phyloP scores from a whole-genome alignment of 805 yeast genomes.

The Tetrapisispora taiwanensis region DNA sequence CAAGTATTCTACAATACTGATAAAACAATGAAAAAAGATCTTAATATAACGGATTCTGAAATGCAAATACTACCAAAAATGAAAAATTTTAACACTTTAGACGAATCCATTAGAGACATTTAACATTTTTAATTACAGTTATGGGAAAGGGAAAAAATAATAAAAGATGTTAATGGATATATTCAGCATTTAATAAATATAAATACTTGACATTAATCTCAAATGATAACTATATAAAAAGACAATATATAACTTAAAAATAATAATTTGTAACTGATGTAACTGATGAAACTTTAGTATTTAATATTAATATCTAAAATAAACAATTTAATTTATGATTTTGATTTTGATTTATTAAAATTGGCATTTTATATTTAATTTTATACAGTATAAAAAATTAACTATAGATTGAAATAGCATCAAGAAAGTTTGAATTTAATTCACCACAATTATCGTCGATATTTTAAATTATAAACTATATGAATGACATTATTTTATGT shows the following conservation, averaged over 20 bases:
- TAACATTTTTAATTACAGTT: not conserved
- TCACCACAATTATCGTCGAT: not conserved
- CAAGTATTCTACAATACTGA: not conserved
- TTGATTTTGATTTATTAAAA: not conserved
- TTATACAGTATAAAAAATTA: not conserved
- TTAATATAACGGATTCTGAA: not conserved
- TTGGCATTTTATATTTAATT: not conserved
- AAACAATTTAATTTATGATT: too few relatives aligned
- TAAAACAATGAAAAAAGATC: not conserved
- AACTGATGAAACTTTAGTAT: too few relatives aligned
- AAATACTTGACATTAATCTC: not conserved
- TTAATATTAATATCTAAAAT: too few relatives aligned
- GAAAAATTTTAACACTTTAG: constrained; percentile 22
- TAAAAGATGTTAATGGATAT: not conserved
- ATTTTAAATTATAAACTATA: not conserved
- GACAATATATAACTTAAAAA: not conserved
- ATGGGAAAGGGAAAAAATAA: not conserved
- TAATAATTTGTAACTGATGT: not conserved
- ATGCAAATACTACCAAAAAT: constrained; percentile 15
- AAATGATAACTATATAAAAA: not conserved
- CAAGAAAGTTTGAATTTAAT: not conserved
- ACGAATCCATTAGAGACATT: constrained; percentile 16
- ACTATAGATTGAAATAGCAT: not conserved
- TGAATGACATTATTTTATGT: not conserved
- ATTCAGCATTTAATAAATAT: not conserved